Evolutionary conservation across 1,284 basidiomycete species (phyloP).

Genomic region (Apiotrichum porosum): DNA sequence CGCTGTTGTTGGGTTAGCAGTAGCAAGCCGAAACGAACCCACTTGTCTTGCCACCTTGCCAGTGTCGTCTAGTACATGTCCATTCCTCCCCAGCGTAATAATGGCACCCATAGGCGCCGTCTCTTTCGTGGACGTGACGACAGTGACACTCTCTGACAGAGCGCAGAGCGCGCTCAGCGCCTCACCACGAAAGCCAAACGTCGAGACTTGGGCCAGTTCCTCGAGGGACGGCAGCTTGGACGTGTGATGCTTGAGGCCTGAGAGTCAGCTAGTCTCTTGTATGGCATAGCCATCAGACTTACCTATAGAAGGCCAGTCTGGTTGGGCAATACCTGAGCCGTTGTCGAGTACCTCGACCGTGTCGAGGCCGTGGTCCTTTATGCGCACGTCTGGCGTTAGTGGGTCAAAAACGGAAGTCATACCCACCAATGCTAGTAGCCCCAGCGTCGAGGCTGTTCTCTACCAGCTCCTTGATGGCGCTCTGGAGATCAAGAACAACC

Average conservation of each 20-base stretch:
- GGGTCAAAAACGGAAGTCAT: not conserved
- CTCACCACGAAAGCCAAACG: slow-evolving; percentile 96
- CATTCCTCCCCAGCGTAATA: slow-evolving; percentile 66
- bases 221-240: slow-evolving; percentile 79
- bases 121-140: slow-evolving; percentile 67
- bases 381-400: slow-evolving; percentile 68
- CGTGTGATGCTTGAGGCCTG: slow-evolving; percentile 87
- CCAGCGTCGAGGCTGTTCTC: slow-evolving; percentile 95
- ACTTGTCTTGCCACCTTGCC: slow-evolving; percentile 70
- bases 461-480: slow-evolving; percentile 90
- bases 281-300: not conserved
- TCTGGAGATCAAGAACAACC: slow-evolving; percentile 89
- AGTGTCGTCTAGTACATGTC: slow-evolving; percentile 55
- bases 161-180: slow-evolving; percentile 90
- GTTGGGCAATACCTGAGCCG: slow-evolving; percentile 73
- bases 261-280: not conserved
- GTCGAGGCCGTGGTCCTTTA: slow-evolving; percentile 84
- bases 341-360: slow-evolving; percentile 89
- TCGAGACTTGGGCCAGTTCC: slow-evolving; percentile 68
- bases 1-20: slow-evolving; percentile 54
- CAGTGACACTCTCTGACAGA: slow-evolving; percentile 63
- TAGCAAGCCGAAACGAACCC: slow-evolving; percentile 46
- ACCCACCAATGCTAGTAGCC: slow-evolving; percentile 76
- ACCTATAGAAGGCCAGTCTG: slow-evolving; percentile 77
- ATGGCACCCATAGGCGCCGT: slow-evolving; percentile 71